Percentiles rank a stretch among this genome's conserved stretches.
Conservation (phyloP, 192 early-diverging fungal species). For the Coemansia sp. region DNA sequence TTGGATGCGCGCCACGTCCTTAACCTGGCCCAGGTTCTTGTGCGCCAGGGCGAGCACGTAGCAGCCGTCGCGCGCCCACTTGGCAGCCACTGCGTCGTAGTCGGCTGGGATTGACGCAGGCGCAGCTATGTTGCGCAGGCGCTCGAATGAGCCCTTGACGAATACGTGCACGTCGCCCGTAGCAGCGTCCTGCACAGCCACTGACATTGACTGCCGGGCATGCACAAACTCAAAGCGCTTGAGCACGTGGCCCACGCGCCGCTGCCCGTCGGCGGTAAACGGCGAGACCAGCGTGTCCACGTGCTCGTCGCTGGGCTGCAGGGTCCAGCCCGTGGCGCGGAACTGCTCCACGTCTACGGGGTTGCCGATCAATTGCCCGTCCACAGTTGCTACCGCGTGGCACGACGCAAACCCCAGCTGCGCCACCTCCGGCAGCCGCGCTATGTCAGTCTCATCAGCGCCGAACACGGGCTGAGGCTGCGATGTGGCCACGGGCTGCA, state of each 20-base stretch:
- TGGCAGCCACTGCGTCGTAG: conserved; percentile 60
- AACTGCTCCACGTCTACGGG: conserved; percentile 30
- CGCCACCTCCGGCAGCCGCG: conserved; percentile 21
- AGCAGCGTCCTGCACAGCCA: conserved; percentile 59
- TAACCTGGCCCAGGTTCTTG: conserved; percentile 47
- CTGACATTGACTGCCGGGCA: conserved; percentile 70
- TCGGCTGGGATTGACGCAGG: conserved; percentile 59
- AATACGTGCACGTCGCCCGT: conserved; percentile 59
- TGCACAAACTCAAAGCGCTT: conserved; percentile 77
- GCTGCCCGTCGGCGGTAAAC: conserved; percentile 1
- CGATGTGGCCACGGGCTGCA: conserved; percentile 74
- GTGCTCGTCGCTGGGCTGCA: conserved; percentile 56
- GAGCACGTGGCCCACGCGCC: conserved; percentile 42
- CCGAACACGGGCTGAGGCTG: conserved; percentile 18
- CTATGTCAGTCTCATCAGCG: conserved; percentile 25
- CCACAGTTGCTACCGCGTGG: conserved; percentile 54
- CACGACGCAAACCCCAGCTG: conserved; percentile 59
- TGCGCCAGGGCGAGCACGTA: conserved; percentile 78
- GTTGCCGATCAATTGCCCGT: conserved; percentile 15
- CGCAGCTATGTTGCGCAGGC: conserved; percentile 51
- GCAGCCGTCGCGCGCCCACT: conserved; percentile 66
- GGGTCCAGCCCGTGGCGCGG: conserved; percentile 23
- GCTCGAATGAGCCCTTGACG: conserved; percentile 63
- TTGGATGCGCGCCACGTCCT: conserved; percentile 37
- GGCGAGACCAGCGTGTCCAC: conserved; percentile 61